Evolutionary conservation across 495 filamentous ascomycete genomes (phyloP).

Genomic region (Apodospora peruviana): DNA sequence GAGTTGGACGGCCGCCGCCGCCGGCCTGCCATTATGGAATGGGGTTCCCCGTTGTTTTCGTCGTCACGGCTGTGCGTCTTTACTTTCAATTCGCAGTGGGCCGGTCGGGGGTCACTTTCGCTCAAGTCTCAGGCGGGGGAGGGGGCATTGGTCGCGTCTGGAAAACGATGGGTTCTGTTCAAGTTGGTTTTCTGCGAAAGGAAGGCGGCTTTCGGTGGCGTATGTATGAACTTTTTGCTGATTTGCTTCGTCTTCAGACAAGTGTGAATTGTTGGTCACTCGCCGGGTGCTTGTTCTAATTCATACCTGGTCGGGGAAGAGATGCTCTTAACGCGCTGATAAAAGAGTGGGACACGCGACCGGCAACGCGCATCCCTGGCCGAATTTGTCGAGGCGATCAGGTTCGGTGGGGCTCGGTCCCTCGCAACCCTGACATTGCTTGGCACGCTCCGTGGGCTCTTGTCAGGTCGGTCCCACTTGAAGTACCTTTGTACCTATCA

Average conservation of each 20-base stretch:
- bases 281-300: not conserved
- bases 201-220: not conserved
- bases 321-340: not conserved
- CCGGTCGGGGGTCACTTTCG: not conserved
- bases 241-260: not conserved
- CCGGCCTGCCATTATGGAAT: conserved; percentile 27
- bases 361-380: not conserved
- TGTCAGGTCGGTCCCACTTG: too few relatives aligned
- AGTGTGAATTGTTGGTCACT: not conserved
- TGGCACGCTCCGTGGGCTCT: too few relatives aligned
- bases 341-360: not conserved
- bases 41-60: not conserved
- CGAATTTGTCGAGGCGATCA: conserved; percentile 1
- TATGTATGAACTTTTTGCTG: not conserved
- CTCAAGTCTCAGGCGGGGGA: too few relatives aligned
- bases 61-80: too few relatives aligned
- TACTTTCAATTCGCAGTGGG: not conserved
- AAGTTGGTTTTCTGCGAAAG: not conserved
- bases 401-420: not conserved
- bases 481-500: too few relatives aligned
- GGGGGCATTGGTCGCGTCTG: too few relatives aligned
- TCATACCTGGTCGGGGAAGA: not conserved
- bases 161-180: too few relatives aligned
- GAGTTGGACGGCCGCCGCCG: conserved; percentile 26
- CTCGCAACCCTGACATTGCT: too few relatives aligned